phyloP scores from a whole-genome alignment of 2,329 filamentous ascomycete species.

The Tothia fuscella region DNA sequence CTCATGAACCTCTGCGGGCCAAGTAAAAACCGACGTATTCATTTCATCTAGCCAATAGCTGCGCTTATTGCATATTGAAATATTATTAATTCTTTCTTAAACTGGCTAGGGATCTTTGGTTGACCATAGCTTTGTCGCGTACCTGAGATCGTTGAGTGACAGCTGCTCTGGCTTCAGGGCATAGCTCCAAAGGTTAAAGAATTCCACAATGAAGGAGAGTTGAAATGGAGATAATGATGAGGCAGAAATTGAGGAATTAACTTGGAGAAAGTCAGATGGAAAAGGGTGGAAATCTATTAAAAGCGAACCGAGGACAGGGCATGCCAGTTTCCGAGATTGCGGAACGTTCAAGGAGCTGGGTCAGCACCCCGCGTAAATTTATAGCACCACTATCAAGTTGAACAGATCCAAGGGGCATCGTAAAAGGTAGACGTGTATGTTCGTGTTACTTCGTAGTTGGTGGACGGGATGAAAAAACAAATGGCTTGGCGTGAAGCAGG shows the following conservation, averaged over 20 bases:
- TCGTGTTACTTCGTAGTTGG: too few species aligned
- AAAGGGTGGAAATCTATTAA: background rate
- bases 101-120: too few species aligned
- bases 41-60: constrained; percentile 3
- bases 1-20: background rate
- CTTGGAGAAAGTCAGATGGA: background rate
- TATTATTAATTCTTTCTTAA: background rate
- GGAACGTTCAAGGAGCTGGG: background rate
- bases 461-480: too few species aligned
- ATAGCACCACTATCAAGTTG: too few species aligned
- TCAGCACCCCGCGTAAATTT: background rate
- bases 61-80: constrained; percentile 2
- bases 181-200: background rate
- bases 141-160: background rate
- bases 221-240: background rate
- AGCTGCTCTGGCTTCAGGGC: background rate
- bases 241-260: too few species aligned
- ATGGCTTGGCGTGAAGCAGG: too few species aligned
- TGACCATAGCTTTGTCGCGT: background rate
- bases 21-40: too few species aligned
- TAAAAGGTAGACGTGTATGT: too few species aligned
- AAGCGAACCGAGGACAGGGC: background rate
- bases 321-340: background rate
- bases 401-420: too few species aligned
- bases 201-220: too few species aligned